Conservation (phyloP, 768 basidiomycete species). For the Rhizopogon rudus region DNA sequence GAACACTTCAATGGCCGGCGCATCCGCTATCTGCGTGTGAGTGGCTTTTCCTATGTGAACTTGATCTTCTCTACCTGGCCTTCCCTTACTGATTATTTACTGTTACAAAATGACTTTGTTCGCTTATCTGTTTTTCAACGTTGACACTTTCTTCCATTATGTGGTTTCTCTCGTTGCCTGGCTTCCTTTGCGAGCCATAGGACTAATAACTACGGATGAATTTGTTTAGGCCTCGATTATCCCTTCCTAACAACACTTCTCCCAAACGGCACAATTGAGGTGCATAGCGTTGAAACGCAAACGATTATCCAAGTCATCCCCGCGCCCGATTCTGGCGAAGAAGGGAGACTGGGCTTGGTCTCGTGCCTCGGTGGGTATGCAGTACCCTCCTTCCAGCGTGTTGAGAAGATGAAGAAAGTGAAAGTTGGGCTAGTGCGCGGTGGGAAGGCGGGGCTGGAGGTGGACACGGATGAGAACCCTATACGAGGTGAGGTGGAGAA, state of each 20-base stretch:
- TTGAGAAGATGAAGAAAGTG: constrained; percentile 33
- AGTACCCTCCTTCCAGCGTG: constrained; percentile 37
- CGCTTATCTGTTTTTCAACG: neutral
- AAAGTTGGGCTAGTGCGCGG: constrained; percentile 24
- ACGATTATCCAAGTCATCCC: constrained; percentile 64
- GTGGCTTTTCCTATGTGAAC: constrained; percentile 22
- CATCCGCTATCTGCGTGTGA: constrained; percentile 75
- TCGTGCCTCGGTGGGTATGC: constrained; percentile 32
- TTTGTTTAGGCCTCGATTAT: constrained; percentile 63
- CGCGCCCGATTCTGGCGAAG: constrained; percentile 31
- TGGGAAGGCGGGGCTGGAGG: neutral
- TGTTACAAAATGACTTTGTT: neutral
- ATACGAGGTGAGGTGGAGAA: neutral
- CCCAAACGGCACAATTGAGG: constrained; percentile 71
- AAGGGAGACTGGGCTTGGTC: constrained; percentile 23
- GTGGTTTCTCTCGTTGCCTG: neutral
- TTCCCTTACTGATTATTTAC: neutral
- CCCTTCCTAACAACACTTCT: constrained; percentile 79
- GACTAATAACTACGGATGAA: neutral
- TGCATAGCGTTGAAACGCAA: constrained; percentile 78
- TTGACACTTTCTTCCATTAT: neutral
- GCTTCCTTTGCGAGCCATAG: neutral
- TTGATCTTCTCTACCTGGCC: neutral
- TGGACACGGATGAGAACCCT: constrained; percentile 3
- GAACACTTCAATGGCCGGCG: constrained; percentile 80